Evolutionary conservation across 306 rosid species (phyloP), one percentile per base, ranked within the genome.

Genomic region (Sindora glabra): DNA sequence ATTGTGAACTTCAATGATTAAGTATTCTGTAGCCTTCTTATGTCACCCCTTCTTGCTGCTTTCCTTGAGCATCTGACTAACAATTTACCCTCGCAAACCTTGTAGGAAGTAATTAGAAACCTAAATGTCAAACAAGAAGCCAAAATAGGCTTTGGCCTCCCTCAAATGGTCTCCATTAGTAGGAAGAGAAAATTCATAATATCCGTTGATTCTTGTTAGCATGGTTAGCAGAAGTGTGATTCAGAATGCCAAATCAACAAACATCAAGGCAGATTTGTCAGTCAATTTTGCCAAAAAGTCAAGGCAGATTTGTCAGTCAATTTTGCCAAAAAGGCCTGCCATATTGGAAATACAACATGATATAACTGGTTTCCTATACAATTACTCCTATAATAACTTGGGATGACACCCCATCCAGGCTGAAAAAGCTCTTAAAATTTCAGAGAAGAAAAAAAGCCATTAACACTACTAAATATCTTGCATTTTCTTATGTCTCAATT

Each of bases 191-290:
- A 46, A 55, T 51, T 21, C 14, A 51, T 55, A 57, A 59, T 39
- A 49, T n/a, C 53, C 42, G 48, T 40, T 25, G 10, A 32, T 33
- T 63, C 60, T 55, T 49, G 66, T 52, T 29, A 48, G 71, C 55
- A 46, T 55, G 64, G 40, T 59, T 44, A 48, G 68, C 48, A 62
- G 36, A 48, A 69, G 39, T 63, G 39, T 24, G 26, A 45, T 63
- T 61, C 52, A 50, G 56, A 54, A 68, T 48, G 50, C 42, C 33
- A 66, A 65, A 73, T 48, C 60, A 56, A 65, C 36, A 56, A 68
- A 65, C 60, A 56, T 40, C 55, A 74, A 62, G 39, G 76, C 57
- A 71, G 62, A 71, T 48, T 61, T 32, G 18, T 11, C 38, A 36
- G 63, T 48, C 60, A 56, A 34, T 38, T 55, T 65, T 34, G 44